phyloP scores from a whole-genome alignment of 306 rosid genomes.

The Quercus dentata region DNA sequence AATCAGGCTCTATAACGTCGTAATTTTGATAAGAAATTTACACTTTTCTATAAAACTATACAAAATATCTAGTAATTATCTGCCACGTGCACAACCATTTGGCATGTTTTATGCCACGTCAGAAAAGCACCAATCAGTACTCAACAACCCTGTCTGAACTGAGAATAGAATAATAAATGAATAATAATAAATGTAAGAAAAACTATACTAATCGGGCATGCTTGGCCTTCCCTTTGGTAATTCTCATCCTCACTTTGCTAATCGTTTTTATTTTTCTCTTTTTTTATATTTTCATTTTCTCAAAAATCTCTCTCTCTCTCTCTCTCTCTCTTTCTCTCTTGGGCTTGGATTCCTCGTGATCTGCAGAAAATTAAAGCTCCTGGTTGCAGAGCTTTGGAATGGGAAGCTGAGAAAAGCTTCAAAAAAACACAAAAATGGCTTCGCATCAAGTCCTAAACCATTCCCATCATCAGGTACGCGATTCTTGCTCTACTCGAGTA shows the following conservation, averaged over 20 bases:
- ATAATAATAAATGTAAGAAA: not conserved
- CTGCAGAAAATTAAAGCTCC: not conserved
- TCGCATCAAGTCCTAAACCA: not conserved
- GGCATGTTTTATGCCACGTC: not conserved
- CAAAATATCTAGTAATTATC: not conserved
- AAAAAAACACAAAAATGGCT: slow-evolving; percentile 20
- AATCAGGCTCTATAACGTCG: no score
- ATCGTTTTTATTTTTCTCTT: not conserved
- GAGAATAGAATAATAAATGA: not conserved
- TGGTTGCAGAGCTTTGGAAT: not conserved
- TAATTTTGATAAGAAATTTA: no score
- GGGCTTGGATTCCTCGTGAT: not conserved
- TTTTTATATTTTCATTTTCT: not conserved
- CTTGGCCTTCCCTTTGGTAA: not conserved
- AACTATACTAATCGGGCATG: not conserved
- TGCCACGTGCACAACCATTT: not conserved
- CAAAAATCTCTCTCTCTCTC: not conserved
- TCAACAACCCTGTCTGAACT: not conserved
- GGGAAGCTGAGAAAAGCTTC: not conserved
- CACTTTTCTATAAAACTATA: no score
- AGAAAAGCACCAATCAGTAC: not conserved
- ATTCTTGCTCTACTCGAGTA: not conserved
- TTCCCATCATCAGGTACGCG: slow-evolving; percentile 18
- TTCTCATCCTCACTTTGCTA: not conserved
- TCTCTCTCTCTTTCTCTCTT: not conserved